Evolutionary conservation across 345 rosid species (phyloP).

Genomic region (Euphorbia lathyris): DNA sequence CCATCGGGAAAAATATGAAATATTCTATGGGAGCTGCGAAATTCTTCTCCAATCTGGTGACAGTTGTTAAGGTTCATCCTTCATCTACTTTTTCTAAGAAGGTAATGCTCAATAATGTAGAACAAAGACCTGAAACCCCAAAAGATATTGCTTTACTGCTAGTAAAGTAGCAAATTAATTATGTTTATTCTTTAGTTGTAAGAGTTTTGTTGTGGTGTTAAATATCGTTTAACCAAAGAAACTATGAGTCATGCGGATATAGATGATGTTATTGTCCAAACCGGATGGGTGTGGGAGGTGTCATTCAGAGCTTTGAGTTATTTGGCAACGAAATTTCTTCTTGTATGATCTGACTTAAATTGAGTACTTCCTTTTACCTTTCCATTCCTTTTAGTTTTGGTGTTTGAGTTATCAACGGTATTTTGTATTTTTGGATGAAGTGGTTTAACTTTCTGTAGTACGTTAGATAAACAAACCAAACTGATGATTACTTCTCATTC

Average conservation of each 20-base stretch:
- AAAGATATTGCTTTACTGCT: neutral
- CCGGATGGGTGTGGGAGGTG: neutral
- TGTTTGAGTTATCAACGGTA: neutral
- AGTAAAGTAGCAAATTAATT: neutral
- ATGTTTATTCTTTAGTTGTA: neutral
- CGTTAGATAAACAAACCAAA: too few relatives aligned
- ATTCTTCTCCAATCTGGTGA: conserved; percentile 1
- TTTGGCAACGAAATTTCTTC: neutral
- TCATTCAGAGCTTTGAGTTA: neutral
- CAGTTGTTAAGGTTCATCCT: conserved; percentile 2
- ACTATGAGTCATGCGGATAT: neutral
- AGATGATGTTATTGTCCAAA: neutral
- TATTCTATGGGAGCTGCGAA: neutral
- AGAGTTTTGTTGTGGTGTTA: neutral
- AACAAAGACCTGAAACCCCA: too few relatives aligned
- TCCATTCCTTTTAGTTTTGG: neutral
- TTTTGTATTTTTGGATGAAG: neutral
- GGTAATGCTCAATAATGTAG: neutral
- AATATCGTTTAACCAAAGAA: neutral
- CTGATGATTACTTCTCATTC: neutral
- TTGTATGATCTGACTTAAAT: neutral
- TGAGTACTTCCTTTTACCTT: neutral
- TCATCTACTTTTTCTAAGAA: conserved; percentile 1
- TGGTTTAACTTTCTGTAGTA: neutral
- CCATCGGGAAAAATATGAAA: conserved; percentile 2